These are phyloP conservation scores for Eucalyptus albens DNA, from an alignment of 345 rosid genomes.

Conservation along the genomic window DNA sequence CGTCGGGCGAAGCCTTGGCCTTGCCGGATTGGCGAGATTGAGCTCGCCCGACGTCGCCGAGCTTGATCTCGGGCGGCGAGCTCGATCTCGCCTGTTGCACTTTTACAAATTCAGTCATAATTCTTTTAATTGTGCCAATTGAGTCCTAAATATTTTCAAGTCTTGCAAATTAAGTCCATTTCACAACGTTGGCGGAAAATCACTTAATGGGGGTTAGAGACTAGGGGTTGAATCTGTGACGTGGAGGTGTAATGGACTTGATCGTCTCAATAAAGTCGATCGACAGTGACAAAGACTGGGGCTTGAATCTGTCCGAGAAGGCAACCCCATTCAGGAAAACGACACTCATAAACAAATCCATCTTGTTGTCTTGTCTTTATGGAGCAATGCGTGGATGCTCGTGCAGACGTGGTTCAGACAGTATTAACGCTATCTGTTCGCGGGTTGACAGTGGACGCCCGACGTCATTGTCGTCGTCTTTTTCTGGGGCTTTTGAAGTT, in stretches of 20 bases:
- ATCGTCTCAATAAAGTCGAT: neutral
- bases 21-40: too few species aligned
- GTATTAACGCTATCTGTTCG: neutral
- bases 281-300: neutral
- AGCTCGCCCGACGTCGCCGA: too few species aligned
- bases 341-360: neutral
- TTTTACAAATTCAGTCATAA: too few species aligned
- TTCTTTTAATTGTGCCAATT: too few species aligned
- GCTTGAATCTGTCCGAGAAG: neutral
- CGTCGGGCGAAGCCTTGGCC: too few species aligned
- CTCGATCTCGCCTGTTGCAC: too few species aligned
- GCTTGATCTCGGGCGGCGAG: too few species aligned
- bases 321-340: neutral
- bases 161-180: too few species aligned
- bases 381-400: neutral
- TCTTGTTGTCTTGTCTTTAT: neutral
- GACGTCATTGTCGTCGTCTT: neutral
- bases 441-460: neutral
- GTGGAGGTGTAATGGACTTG: neutral
- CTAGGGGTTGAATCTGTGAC: too few species aligned
- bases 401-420: neutral
- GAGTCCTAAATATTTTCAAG: rapidly evolving
- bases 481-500: neutral
- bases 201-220: too few species aligned
- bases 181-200: too few species aligned